These are phyloP conservation scores for Starmerella apicola DNA, from an alignment of 805 yeast species.

Conservation along the genomic window DNA sequence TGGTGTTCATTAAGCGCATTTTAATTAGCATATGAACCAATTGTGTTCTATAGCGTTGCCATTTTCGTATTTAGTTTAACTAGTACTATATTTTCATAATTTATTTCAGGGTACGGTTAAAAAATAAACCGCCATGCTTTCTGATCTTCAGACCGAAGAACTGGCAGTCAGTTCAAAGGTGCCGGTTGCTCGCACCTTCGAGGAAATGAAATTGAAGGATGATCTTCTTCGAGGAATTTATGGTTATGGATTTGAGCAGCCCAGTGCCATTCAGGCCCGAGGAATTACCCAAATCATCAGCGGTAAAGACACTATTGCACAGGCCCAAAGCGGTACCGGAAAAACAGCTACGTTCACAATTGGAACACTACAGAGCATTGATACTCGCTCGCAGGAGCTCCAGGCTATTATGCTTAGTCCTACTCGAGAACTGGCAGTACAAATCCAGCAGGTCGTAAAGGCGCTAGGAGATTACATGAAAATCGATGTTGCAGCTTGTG, in stretches of 20 bases:
- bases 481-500: slow-evolving; percentile 76
- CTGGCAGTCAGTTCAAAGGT: slow-evolving; percentile 52
- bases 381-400: slow-evolving; percentile 54
- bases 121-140: slow-evolving; percentile 8
- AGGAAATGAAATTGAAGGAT: slow-evolving; percentile 26
- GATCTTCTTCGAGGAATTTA: slow-evolving; percentile 48
- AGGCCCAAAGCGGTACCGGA: slow-evolving; percentile 99
- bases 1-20: too few species aligned
- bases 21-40: too few species aligned
- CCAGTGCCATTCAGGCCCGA: slow-evolving; percentile 71
- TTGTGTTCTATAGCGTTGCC: too few species aligned
- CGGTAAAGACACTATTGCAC: slow-evolving; percentile 74
- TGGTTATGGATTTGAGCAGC: slow-evolving; percentile 70
- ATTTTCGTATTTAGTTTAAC: too few species aligned
- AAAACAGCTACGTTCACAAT: slow-evolving; percentile 97
- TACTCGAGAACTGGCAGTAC: slow-evolving; percentile 90
- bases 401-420: slow-evolving; percentile 91
- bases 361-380: slow-evolving; percentile 79
- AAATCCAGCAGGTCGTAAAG: slow-evolving; percentile 77
- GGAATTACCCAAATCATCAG: slow-evolving; percentile 69
- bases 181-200: slow-evolving; percentile 25
- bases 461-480: slow-evolving; percentile 82
- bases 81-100: too few species aligned
- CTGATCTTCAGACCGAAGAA: slow-evolving; percentile 32
- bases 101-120: slow-evolving; percentile 3